A percentile compares a stretch with the other conserved stretches of the same genome.
Conservation (phyloP, 805 yeast species). For the Lipomyces spencermartinsiae region DNA sequence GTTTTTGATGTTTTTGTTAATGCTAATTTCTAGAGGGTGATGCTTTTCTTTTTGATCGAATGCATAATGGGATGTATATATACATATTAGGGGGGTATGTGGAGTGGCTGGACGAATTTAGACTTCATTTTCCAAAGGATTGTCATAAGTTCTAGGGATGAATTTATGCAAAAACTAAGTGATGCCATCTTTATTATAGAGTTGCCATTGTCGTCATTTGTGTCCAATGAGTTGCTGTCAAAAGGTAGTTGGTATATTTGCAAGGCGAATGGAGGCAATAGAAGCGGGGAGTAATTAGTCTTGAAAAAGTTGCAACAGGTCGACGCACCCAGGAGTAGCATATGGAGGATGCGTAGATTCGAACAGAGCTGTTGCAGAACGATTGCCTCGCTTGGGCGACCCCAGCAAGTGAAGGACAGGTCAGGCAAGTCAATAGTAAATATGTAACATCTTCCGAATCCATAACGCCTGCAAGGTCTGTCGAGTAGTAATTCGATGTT, state of each 20-base stretch:
- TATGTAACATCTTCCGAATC: no score
- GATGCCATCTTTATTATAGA: not conserved
- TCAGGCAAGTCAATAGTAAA: no score
- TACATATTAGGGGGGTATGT: slow-evolving; percentile 21
- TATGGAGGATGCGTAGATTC: no score
- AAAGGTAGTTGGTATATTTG: not conserved
- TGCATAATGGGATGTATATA: slow-evolving; percentile 31
- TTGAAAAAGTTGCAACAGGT: no score
- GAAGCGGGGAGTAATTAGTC: no score
- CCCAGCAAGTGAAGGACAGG: no score
- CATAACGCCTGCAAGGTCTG: no score
- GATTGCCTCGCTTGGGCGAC: no score
- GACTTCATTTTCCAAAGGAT: slow-evolving; percentile 10
- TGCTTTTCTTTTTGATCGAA: slow-evolving; percentile 15
- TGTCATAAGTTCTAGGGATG: not conserved
- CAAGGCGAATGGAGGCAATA: not conserved
- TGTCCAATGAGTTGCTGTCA: not conserved
- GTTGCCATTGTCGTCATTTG: not conserved
- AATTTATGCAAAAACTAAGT: not conserved
- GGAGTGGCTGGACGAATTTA: slow-evolving; percentile 23
- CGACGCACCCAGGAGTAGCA: no score
- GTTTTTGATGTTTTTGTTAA: slow-evolving; percentile 10
- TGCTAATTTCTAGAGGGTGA: slow-evolving; percentile 15
- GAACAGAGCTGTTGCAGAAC: no score
- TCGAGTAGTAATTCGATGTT: no score